phyloP scores from a whole-genome alignment of 306 rosid species.

The Trichosanthes cucumerina region DNA sequence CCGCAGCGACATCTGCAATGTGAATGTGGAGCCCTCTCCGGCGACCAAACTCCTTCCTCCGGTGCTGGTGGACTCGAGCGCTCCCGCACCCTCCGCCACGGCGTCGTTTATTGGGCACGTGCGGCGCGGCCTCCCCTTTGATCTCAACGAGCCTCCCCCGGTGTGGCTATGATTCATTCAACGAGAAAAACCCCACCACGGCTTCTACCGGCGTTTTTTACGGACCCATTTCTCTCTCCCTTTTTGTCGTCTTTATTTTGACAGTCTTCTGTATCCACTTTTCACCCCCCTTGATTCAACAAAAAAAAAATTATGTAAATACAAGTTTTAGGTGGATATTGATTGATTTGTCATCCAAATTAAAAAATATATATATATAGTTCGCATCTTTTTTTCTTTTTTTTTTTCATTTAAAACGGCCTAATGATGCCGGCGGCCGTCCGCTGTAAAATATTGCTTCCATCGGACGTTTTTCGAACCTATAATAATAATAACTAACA shows the following conservation, averaged over 20 bases:
- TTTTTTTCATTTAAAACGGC: too few relatives aligned
- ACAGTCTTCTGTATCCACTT: conserved; percentile 13
- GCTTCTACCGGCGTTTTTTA: not conserved
- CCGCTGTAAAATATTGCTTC: too few relatives aligned
- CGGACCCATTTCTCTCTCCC: not conserved
- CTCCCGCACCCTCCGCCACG: conserved; percentile 25
- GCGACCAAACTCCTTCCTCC: not conserved
- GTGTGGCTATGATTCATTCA: conserved; percentile 39
- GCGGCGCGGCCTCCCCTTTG: conserved; percentile 71
- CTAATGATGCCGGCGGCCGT: too few relatives aligned
- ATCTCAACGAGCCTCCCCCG: conserved; percentile 92
- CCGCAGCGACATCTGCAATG: conserved; percentile 20
- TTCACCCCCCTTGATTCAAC: not conserved
- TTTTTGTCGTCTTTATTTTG: not conserved
- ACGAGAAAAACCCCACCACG: not conserved
- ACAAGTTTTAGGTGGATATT: not conserved
- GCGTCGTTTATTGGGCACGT: conserved; percentile 60
- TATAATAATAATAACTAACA: too few relatives aligned
- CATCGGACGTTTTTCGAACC: too few relatives aligned
- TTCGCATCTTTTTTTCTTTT: not conserved
- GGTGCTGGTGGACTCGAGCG: not conserved
- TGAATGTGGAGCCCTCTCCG: conserved; percentile 1
- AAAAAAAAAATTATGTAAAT: not conserved
- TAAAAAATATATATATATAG: not conserved
- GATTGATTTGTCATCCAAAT: not conserved